Evolutionary conservation across 179 eudicot genomes (phyloP).

Genomic region (Camellia oleifera): DNA sequence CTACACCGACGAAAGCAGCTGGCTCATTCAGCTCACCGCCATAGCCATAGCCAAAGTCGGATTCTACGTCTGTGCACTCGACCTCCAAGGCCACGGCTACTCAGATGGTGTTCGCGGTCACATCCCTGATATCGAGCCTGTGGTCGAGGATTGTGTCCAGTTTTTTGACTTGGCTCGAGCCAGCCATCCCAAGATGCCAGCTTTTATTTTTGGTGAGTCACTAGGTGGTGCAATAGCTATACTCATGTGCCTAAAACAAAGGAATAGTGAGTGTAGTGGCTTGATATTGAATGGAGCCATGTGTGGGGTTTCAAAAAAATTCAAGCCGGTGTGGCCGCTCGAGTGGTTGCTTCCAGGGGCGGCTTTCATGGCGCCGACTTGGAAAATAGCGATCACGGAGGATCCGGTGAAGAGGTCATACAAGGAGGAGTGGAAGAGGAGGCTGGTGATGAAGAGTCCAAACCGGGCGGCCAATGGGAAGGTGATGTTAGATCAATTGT

Average conservation of each 20-base stretch:
- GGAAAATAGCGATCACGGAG: slow-evolving; percentile 28
- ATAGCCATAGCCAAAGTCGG: slow-evolving; percentile 40
- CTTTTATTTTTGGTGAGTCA: slow-evolving; percentile 46
- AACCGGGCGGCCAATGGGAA: slow-evolving; percentile 25
- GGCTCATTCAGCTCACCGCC: slow-evolving; percentile 41
- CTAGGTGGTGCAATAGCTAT: slow-evolving; percentile 42
- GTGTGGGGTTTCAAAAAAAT: slow-evolving; percentile 42
- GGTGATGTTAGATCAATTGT: background rate
- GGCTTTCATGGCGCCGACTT: slow-evolving; percentile 36
- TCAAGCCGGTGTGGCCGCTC: slow-evolving; percentile 40
- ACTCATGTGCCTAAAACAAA: slow-evolving; percentile 27
- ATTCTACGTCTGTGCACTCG: slow-evolving; percentile 34
- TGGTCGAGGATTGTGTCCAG: slow-evolving; percentile 31
- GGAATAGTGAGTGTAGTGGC: slow-evolving; percentile 26
- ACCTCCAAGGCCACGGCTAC: slow-evolving; percentile 49
- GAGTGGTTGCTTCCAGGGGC: slow-evolving; percentile 36
- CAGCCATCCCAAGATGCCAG: slow-evolving; percentile 28
- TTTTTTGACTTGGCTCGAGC: slow-evolving; percentile 30
- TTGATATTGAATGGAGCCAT: slow-evolving; percentile 38
- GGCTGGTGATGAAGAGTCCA: slow-evolving; percentile 31
- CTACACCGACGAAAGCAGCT: slow-evolving; percentile 43
- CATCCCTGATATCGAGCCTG: slow-evolving; percentile 23
- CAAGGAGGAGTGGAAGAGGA: slow-evolving; percentile 46
- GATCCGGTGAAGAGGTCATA: slow-evolving; percentile 28
- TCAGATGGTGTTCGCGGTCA: slow-evolving; percentile 41